A percentile compares a stretch with the other conserved stretches of the same genome.
These are phyloP conservation scores for Aphanomyces euteiches DNA, from an alignment of 352 stramenopile species.

Conservation along the genomic window DNA sequence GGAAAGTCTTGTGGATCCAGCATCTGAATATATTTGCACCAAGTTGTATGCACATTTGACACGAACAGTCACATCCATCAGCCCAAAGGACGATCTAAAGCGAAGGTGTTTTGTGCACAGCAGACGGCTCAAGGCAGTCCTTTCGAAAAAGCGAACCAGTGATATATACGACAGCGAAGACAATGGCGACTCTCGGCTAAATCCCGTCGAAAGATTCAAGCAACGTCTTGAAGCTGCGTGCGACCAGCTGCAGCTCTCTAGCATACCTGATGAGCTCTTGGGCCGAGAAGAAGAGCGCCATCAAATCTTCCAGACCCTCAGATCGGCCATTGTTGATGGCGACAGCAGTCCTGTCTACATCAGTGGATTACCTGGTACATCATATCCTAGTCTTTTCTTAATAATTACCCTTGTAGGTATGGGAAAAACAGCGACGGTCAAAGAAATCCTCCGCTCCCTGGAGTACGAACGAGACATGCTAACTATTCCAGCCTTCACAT, in stretches of 20 bases:
- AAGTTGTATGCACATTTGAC: constrained; percentile 23
- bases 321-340: constrained; percentile 50
- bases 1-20: constrained; percentile 8
- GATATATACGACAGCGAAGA: background rate
- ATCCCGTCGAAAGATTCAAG: background rate
- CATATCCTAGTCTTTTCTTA: constrained; percentile 8
- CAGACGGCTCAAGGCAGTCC: constrained; percentile 5
- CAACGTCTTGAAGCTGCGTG: constrained; percentile 51
- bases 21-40: constrained; percentile 1
- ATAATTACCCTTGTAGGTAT: constrained; percentile 60
- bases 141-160: too few species aligned
- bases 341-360: constrained; percentile 62
- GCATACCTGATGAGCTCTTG: constrained; percentile 46
- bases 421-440: constrained; percentile 70
- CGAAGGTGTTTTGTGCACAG: constrained; percentile 14
- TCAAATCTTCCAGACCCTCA: constrained; percentile 54
- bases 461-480: constrained; percentile 39
- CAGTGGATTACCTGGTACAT: constrained; percentile 55
- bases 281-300: constrained; percentile 58
- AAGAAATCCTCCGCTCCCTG: constrained; percentile 50
- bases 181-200: background rate
- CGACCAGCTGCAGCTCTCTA: constrained; percentile 59
- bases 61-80: background rate
- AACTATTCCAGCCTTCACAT: constrained; percentile 47
- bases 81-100: background rate